Base-by-base conservation (phyloP, 2,329 filamentous ascomycete genomes). In the Talaromyces piceae region DNA sequence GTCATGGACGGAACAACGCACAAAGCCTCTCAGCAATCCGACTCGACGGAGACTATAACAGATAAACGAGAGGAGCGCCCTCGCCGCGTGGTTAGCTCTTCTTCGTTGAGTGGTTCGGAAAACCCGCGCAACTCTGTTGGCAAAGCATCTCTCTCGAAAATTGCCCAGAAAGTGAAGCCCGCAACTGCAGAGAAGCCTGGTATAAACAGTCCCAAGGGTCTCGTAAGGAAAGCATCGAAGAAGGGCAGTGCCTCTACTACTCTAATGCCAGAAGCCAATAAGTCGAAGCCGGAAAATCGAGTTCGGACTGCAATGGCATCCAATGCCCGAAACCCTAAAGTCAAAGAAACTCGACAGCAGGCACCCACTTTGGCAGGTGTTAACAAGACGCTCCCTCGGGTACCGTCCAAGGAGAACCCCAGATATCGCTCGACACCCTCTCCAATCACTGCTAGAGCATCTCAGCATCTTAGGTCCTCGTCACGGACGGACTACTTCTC, bases 81-180 rank as follows among this genome's bases (percentile, higher is more conserved):
- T n/a, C 51, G 27, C 39, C 49, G 54, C 13, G 45, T 39, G 13
- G 47, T 49, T 13, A 58, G 46, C 28, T 50, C 55, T 3, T 43
- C 53, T 5, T 57, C 59, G 4, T 52, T 56, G 20, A 61, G 52
- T 33, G 58, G 60, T 49, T 52, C 54, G 3, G 61, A 60, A 30
- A 54, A 53, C 16, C 57, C 61, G 18, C 65, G 62, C 47, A 54
- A 52, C 13, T 51, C 56, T 7, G 57, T 59, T 22, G 57, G 54
- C 11, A 68, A 63, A 50, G 52, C 58, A 9, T 59, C 67, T 4
- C 53, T 69, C 13, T 54, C 63, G 2, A 69, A 59, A 37, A 56
- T 69, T 30, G 61, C 68, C 5, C 67, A 69, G 28, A 69, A 63
- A 46, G 61, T 67, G 22, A 68, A 62, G 39, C 55, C 61, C 22